Evolutionary conservation across 2,329 filamentous ascomycete species (phyloP).

Genomic region (Acrodontium crateriforme): DNA sequence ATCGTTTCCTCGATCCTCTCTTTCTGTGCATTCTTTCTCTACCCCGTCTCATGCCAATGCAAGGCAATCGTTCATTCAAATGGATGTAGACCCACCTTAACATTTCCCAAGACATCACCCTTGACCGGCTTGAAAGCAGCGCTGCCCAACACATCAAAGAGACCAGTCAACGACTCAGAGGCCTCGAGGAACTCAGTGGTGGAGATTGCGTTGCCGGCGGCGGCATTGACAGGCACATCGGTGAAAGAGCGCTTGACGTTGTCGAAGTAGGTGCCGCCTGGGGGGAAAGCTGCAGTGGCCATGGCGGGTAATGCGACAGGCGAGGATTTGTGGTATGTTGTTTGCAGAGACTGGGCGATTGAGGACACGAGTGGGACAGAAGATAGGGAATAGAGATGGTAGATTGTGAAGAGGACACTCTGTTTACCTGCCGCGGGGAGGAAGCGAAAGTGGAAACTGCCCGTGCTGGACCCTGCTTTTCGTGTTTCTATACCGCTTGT

Average conservation of each 20-base stretch:
- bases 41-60: too few species aligned
- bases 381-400: too few species aligned
- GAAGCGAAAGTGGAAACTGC: too few species aligned
- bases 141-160: conserved; percentile 58
- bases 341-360: neutral
- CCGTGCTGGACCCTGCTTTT: too few species aligned
- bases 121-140: conserved; percentile 84
- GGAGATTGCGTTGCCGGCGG: conserved; percentile 61
- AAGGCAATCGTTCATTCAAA: too few species aligned
- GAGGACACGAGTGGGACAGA: too few species aligned
- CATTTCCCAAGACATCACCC: conserved; percentile 78
- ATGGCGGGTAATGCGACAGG: too few species aligned
- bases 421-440: too few species aligned
- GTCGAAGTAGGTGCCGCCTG: conserved; percentile 70
- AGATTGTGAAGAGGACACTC: too few species aligned
- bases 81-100: conserved; percentile 69
- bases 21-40: too few species aligned
- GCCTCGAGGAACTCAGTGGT: conserved; percentile 87
- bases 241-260: conserved; percentile 72
- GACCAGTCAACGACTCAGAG: conserved; percentile 67
- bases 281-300: conserved; percentile 28
- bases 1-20: too few species aligned
- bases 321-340: neutral
- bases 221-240: conserved; percentile 62
- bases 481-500: too few species aligned